Evolutionary conservation across 768 basidiomycete species (phyloP).

Genomic region (Suillus paluster): DNA sequence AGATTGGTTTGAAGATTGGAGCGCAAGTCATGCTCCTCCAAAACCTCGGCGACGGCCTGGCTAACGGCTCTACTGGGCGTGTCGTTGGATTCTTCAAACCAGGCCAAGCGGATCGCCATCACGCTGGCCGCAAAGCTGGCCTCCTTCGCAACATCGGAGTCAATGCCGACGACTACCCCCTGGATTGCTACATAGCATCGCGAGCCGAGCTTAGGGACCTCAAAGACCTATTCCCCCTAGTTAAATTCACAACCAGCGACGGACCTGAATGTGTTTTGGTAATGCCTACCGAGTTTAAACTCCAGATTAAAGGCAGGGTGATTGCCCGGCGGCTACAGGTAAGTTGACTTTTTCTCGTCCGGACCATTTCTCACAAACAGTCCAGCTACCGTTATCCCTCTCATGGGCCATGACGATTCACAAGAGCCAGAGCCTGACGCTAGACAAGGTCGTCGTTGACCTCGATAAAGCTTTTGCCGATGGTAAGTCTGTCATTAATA

Average conservation of each 20-base stretch:
- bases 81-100: too few relatives aligned
- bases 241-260: constrained; percentile 48
- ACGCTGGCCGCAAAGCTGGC: too few relatives aligned
- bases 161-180: too few relatives aligned
- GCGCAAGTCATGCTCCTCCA: too few relatives aligned
- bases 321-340: constrained; percentile 55
- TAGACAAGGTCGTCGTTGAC: constrained; percentile 67
- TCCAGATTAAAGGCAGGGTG: constrained; percentile 55
- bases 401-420: constrained; percentile 83
- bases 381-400: constrained; percentile 71
- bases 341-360: background rate
- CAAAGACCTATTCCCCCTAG: constrained; percentile 41
- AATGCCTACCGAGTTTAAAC: constrained; percentile 55
- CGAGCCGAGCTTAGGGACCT: background rate
- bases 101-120: too few relatives aligned
- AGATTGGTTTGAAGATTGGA: too few relatives aligned
- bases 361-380: background rate
- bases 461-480: constrained; percentile 69
- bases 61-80: too few relatives aligned
- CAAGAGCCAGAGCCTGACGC: constrained; percentile 78
- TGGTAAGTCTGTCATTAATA: constrained; percentile 30
- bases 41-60: too few relatives aligned
- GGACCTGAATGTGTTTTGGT: constrained; percentile 51
- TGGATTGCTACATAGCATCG: too few relatives aligned
- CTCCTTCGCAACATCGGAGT: too few relatives aligned